phyloP scores from a whole-genome alignment of 2,329 filamentous ascomycete species.

The Mycogone perniciosa region DNA sequence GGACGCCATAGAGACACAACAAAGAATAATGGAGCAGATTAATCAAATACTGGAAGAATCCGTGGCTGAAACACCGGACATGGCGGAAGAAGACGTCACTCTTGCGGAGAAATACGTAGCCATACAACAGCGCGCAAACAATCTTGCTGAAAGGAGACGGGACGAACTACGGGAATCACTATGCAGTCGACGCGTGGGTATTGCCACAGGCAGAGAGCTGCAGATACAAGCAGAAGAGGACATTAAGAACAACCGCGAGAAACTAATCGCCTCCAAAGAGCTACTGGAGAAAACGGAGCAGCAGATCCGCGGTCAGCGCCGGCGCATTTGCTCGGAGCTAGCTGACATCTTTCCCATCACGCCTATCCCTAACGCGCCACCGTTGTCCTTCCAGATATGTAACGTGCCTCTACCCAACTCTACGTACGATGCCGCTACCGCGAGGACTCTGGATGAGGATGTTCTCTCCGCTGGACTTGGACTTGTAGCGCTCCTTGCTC shows the following conservation, averaged over 20 bases:
- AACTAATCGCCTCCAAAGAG: slow-evolving; percentile 49
- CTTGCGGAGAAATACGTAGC: slow-evolving; percentile 50
- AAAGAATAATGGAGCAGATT: slow-evolving; percentile 71
- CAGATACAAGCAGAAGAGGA: slow-evolving; percentile 55
- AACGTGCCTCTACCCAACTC: slow-evolving; percentile 75
- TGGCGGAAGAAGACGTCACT: slow-evolving; percentile 43
- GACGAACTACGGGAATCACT: slow-evolving; percentile 65
- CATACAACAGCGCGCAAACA: slow-evolving; percentile 60
- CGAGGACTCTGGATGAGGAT: slow-evolving; percentile 54
- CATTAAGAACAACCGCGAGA: slow-evolving; percentile 53
- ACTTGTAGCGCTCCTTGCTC: slow-evolving; percentile 67
- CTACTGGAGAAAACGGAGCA: slow-evolving; percentile 53
- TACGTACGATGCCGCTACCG: slow-evolving; percentile 52
- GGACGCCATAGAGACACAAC: slow-evolving; percentile 74
- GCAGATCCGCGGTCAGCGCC: slow-evolving; percentile 74
- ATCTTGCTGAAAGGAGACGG: slow-evolving; percentile 53
- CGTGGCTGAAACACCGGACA: slow-evolving; percentile 37
- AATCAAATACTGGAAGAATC: slow-evolving; percentile 47
- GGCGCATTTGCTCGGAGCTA: slow-evolving; percentile 82
- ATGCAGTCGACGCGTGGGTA: slow-evolving; percentile 57
- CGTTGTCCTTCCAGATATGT: slow-evolving; percentile 79
- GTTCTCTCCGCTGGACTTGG: slow-evolving; percentile 75
- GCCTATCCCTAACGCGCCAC: slow-evolving; percentile 47
- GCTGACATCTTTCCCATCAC: slow-evolving; percentile 73
- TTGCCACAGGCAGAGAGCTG: slow-evolving; percentile 53